These are phyloP conservation scores for Rhytidiadelphus loreus DNA, from an alignment of 225 moss, liverwort and hornwort genomes.

Conservation along the genomic window DNA sequence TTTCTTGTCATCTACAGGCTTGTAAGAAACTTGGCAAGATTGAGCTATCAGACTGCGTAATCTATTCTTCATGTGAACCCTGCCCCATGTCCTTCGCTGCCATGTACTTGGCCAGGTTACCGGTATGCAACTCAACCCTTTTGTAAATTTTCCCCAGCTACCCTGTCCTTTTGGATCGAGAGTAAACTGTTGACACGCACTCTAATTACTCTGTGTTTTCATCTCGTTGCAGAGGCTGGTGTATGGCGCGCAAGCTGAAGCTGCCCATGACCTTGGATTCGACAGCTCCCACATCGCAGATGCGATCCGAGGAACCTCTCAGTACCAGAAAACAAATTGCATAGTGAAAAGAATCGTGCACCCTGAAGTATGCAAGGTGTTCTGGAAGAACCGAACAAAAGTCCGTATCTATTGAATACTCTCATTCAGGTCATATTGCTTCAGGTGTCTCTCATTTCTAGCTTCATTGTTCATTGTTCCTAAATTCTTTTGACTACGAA, in stretches of 20 bases:
- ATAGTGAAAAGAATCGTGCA: constrained; percentile 54
- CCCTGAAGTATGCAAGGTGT: constrained; percentile 53
- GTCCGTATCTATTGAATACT: constrained; percentile 40
- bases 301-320: constrained; percentile 57
- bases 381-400: constrained; percentile 52
- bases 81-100: constrained; percentile 68
- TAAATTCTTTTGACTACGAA: not conserved
- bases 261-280: constrained; percentile 59
- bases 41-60: constrained; percentile 53
- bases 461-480: not conserved
- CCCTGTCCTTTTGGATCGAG: not conserved
- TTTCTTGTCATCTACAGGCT: constrained; percentile 20
- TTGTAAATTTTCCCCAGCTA: not conserved
- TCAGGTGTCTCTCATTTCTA: not conserved
- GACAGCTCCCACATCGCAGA: constrained; percentile 57
- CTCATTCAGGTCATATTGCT: not conserved
- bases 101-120: constrained; percentile 60
- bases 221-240: constrained; percentile 37
- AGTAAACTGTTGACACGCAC: not conserved
- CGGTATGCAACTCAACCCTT: constrained; percentile 18
- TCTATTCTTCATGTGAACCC: constrained; percentile 56
- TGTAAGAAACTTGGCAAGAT: constrained; percentile 53
- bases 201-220: not conserved
- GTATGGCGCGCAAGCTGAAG: constrained; percentile 57
- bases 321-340: constrained; percentile 53